Base-by-base conservation (phyloP, 139 green algal species). In the Spirogloea muscicola region DNA sequence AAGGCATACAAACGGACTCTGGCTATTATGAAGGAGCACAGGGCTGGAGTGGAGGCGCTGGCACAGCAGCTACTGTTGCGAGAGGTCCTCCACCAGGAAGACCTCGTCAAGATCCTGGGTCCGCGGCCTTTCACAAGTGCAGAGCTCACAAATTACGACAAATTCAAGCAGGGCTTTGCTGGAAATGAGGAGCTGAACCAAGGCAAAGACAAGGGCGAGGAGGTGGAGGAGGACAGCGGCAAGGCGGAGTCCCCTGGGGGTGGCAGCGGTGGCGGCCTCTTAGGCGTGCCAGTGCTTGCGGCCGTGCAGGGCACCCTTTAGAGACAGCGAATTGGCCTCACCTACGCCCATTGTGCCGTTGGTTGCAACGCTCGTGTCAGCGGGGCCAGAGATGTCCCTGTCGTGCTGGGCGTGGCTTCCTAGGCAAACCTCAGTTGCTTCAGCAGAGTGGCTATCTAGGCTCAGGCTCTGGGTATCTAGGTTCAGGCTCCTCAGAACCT, bases 61-160 rank as follows among this genome's bases (percentile, higher is more conserved):
- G 92, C 92, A 13, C 63, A 91, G 71, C 86, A 80, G 41, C 71
- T 90, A 59, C 69, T 88, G 3, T 57, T 85, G 27, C 85, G 84
- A 49, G 89, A 92, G 77, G 93, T 97, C 44, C 74, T 97, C 1
- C 85, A 85, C 49, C 61, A 93, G 49, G 89, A 97, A 49, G 92
- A 96, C 21, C 77, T 99, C 21, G 90, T 94, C 59, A 49, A 73
- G 7, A 82, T 99, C 39, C 83, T 99, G 59, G 95, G 95, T n/a
- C 80, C 83, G 65, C 82, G 95, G 4, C 95, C 95, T 18, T 98
- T 90, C 77, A 48, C 66, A 33, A 87, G 44, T 34, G 65, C 73
- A n/a, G 90, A 95, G 86, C 68, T 96, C 80, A 89, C 88, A 37
- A 99, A 99, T 83, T 97, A 98, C 49, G 95, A 99, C 84, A 92